A percentile compares a stretch with the other conserved stretches of the same genome.
Conservation (phyloP, 768 basidiomycete species). For the Lepiota brunneoincarnata region DNA sequence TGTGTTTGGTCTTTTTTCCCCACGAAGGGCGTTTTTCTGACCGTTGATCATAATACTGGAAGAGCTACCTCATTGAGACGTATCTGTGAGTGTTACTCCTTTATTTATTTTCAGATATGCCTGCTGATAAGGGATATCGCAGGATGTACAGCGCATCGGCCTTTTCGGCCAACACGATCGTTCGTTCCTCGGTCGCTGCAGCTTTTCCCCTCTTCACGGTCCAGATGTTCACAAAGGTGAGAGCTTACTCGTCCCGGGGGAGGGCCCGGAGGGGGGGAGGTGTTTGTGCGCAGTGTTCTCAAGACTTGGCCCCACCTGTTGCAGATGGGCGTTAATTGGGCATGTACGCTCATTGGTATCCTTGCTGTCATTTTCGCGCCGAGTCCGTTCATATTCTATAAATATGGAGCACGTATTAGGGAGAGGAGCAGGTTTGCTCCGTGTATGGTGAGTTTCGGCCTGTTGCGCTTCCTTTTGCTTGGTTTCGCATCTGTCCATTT, state of each 20-base stretch:
- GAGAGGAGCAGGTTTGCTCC: conserved; percentile 55
- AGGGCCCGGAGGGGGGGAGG: too few relatives aligned
- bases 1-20: conserved; percentile 28
- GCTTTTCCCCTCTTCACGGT: conserved; percentile 66
- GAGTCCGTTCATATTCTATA: conserved; percentile 68
- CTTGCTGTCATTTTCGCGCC: conserved; percentile 59
- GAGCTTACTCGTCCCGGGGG: too few relatives aligned
- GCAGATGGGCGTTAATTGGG: conserved; percentile 51
- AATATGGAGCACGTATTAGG: conserved; percentile 59
- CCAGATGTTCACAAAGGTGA: conserved; percentile 57
- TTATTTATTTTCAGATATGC: background rate
- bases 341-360: conserved; percentile 52
- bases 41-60: conserved; percentile 7
- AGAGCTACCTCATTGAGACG: conserved; percentile 60
- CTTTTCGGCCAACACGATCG: conserved; percentile 58
- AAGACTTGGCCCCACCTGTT: background rate
- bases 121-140: background rate
- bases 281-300: background rate
- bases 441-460: conserved; percentile 33
- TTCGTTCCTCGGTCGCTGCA: conserved; percentile 55
- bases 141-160: conserved; percentile 59
- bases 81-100: conserved; percentile 36
- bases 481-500: too few relatives aligned
- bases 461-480: background rate
- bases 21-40: background rate